A percentile compares a stretch with the other conserved stretches of the same genome.
Conservation (phyloP, 1,284 basidiomycete genomes). For the Cryptococcus hybrid region DNA sequence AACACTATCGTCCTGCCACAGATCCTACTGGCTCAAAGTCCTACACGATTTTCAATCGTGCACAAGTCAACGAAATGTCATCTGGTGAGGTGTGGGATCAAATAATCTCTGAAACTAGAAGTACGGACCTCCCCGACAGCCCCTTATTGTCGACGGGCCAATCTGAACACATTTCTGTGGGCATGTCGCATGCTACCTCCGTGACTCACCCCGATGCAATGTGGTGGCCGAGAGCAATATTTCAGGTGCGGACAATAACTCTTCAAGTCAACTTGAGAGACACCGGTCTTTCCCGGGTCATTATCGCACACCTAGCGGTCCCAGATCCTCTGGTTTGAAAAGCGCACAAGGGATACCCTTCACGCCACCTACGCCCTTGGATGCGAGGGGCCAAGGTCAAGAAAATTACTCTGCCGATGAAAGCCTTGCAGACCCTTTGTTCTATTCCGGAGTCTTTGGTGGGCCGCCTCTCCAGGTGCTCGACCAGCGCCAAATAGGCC, state of each 20-base stretch:
- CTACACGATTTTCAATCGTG: conserved; percentile 5
- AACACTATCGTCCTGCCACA: conserved; percentile 10
- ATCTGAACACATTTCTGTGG: neutral
- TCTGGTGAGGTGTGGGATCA: neutral
- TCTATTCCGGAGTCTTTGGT: neutral
- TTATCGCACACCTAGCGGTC: conserved; percentile 1
- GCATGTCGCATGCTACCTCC: too few species aligned
- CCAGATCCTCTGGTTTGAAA: neutral
- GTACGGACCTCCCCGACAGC: conserved; percentile 4
- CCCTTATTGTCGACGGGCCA: conserved; percentile 6
- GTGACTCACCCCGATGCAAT: too few species aligned
- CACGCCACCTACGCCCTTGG: conserved; percentile 12
- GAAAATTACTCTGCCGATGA: neutral
- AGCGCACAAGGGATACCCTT: conserved; percentile 5
- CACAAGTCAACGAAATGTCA: conserved; percentile 1
- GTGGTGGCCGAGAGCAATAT: too few species aligned
- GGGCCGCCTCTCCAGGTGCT: neutral
- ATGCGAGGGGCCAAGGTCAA: conserved; percentile 8
- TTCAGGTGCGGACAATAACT: neutral
- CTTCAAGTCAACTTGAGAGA: neutral
- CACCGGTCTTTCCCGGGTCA: neutral
- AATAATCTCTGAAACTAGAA: neutral
- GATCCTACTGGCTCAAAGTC: conserved; percentile 12
- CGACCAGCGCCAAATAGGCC: neutral
- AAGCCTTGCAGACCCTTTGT: neutral